A percentile compares a stretch with the other conserved stretches of the same genome.
Conservation (phyloP, 1,139 yeast genomes). For the Blastobotrys indianensis region DNA sequence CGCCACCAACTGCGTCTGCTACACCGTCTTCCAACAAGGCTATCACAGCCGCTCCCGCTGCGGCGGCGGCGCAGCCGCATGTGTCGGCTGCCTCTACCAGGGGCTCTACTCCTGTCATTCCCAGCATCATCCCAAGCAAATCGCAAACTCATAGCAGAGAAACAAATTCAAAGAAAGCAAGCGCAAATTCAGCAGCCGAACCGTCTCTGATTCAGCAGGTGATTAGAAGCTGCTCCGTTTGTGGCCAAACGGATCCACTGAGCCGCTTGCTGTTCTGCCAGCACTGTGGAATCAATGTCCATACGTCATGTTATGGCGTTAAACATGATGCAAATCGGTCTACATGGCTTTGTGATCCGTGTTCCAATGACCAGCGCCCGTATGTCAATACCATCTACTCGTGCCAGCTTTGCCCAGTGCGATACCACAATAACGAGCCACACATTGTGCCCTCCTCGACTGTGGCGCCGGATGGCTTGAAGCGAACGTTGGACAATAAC, state of each 20-base stretch:
- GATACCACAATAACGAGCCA: conserved; percentile 44
- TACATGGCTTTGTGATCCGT: conserved; percentile 76
- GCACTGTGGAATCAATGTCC: conserved; percentile 68
- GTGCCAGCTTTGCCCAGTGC: conserved; percentile 62
- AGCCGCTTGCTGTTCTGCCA: conserved; percentile 50
- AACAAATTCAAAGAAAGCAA: not conserved
- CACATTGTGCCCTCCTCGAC: conserved; percentile 39
- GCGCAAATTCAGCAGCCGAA: not conserved
- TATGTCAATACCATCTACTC: conserved; percentile 49
- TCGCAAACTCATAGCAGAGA: no score
- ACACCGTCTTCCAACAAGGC: conserved; percentile 1
- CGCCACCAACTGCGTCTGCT: not conserved
- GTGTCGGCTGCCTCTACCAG: not conserved
- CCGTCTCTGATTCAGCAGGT: conserved; percentile 1
- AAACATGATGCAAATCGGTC: conserved; percentile 2
- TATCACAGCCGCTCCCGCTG: not conserved
- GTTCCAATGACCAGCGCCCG: conserved; percentile 66
- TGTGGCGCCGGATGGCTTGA: conserved; percentile 59
- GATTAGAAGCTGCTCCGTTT: conserved; percentile 44
- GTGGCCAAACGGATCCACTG: conserved; percentile 41
- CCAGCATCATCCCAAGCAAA: no score
- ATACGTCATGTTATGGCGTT: conserved; percentile 62
- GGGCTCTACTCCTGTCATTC: not conserved
- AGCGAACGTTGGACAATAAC: conserved; percentile 58
- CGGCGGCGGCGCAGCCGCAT: not conserved